These are phyloP conservation scores for Boletus pseudopeckii DNA, from an alignment of 768 basidiomycete species.

Conservation along the genomic window DNA sequence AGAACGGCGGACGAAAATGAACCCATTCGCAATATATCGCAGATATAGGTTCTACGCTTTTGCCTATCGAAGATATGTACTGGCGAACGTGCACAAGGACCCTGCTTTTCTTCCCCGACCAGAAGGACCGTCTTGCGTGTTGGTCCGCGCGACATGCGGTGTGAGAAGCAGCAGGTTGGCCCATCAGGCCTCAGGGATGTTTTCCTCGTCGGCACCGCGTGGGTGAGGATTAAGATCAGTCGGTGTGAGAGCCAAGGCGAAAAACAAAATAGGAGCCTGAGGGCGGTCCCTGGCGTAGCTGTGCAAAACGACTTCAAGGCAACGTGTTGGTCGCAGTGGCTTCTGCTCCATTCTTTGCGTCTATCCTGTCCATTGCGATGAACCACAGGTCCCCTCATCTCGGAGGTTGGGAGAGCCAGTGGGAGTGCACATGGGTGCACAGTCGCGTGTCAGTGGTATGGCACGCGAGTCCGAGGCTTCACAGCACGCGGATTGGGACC, in stretches of 20 bases:
- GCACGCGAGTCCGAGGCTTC: conserved; percentile 13
- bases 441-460: conserved; percentile 5
- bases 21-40: not conserved
- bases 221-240: not conserved
- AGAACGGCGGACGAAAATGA: conserved; percentile 5
- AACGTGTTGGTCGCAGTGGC: conserved; percentile 26
- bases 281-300: conserved; percentile 1
- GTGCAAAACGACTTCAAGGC: conserved; percentile 2
- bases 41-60: not conserved
- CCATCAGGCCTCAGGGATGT: conserved; percentile 1
- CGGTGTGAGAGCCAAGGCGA: not conserved
- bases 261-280: not conserved
- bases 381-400: conserved; percentile 4
- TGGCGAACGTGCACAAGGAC: conserved; percentile 2
- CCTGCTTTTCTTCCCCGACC: conserved; percentile 5
- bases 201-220: conserved; percentile 3
- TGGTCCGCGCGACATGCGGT: not conserved
- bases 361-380: conserved; percentile 2
- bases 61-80: conserved; percentile 10
- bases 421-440: conserved; percentile 6
- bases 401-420: conserved; percentile 2
- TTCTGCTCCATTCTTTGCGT: conserved; percentile 13
- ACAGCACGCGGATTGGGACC: conserved; percentile 1
- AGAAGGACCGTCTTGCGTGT: not conserved
- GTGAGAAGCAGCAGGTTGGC: not conserved